phyloP scores from a whole-genome alignment of 2,329 filamentous ascomycete genomes.

The Leptographium wingfieldii region DNA sequence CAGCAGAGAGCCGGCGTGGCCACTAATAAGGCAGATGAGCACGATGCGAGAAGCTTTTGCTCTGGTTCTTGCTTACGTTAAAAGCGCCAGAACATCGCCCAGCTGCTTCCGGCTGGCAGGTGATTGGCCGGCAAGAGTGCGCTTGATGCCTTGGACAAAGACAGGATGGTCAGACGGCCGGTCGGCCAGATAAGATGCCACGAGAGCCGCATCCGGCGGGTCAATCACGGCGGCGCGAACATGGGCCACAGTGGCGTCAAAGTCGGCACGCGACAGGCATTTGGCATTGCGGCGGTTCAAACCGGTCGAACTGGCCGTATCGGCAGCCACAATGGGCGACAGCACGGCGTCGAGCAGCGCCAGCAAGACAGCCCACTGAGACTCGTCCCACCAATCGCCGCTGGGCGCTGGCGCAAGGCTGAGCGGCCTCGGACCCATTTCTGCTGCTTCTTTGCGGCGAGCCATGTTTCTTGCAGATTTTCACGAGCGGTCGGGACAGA shows the following conservation, averaged over 20 bases:
- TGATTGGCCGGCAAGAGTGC: conserved; percentile 26
- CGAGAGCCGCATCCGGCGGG: conserved; percentile 25
- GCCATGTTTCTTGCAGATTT: not conserved
- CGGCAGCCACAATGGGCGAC: conserved; percentile 39
- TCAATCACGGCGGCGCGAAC: conserved; percentile 23
- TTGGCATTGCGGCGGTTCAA: conserved; percentile 28
- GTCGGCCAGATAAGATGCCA: conserved; percentile 40
- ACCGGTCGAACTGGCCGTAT: not conserved
- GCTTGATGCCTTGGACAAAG: conserved; percentile 38
- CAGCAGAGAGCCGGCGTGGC: conserved; percentile 41
- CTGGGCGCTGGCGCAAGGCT: conserved; percentile 5
- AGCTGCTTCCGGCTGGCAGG: conserved; percentile 22
- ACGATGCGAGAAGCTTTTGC: not conserved
- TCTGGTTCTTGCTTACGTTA: conserved; percentile 26
- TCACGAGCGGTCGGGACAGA: not conserved
- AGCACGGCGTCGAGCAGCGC: conserved; percentile 46
- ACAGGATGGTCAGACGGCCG: conserved; percentile 36
- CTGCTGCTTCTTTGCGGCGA: not conserved
- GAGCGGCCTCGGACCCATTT: not conserved
- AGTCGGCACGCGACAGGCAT: conserved; percentile 34
- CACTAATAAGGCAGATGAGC: conserved; percentile 17
- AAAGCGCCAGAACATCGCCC: conserved; percentile 23
- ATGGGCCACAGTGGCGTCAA: conserved; percentile 30
- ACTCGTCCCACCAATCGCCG: conserved; percentile 27
- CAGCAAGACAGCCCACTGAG: conserved; percentile 42